Conservation (phyloP, 805 yeast species). For the Candida orba region DNA sequence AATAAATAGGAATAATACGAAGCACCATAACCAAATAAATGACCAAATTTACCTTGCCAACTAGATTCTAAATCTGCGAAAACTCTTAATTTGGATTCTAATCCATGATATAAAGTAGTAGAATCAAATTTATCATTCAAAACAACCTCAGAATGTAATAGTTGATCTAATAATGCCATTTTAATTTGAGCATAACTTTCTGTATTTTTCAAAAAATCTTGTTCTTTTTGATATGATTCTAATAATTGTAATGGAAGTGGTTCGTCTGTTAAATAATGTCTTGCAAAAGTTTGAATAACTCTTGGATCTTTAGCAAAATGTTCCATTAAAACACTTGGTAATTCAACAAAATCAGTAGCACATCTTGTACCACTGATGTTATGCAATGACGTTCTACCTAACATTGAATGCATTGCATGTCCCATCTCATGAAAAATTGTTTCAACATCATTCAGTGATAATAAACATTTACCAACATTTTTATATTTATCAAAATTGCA, state of each 20-base stretch:
- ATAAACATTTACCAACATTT: slow-evolving; percentile 43
- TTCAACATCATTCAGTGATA: slow-evolving; percentile 75
- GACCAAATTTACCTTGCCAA: slow-evolving; percentile 95
- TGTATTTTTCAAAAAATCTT: slow-evolving; percentile 49
- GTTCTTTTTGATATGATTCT: slow-evolving; percentile 43
- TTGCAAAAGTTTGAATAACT: slow-evolving; percentile 66
- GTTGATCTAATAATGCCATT: slow-evolving; percentile 85
- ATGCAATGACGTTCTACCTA: slow-evolving; percentile 85
- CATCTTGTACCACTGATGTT: slow-evolving; percentile 94
- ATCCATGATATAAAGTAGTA: slow-evolving; percentile 53
- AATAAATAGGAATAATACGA: slow-evolving; percentile 87
- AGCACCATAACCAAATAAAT: slow-evolving; percentile 87
- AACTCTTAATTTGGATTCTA: slow-evolving; percentile 53
- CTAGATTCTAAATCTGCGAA: slow-evolving; percentile 64
- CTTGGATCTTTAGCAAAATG: slow-evolving; percentile 78
- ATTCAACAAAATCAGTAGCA: slow-evolving; percentile 91
- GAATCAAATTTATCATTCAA: slow-evolving; percentile 42
- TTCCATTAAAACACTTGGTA: slow-evolving; percentile 96
- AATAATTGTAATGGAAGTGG: slow-evolving; percentile 46
- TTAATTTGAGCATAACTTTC: slow-evolving; percentile 84
- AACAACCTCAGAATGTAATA: slow-evolving; percentile 46
- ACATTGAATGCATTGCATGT: slow-evolving; percentile 96
- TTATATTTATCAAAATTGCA: slow-evolving; percentile 61
- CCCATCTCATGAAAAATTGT: slow-evolving; percentile 98
- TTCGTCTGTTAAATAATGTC: slow-evolving; percentile 57